Conservation (phyloP, 2,329 filamentous ascomycete genomes). For the Colletotrichum sp. region DNA sequence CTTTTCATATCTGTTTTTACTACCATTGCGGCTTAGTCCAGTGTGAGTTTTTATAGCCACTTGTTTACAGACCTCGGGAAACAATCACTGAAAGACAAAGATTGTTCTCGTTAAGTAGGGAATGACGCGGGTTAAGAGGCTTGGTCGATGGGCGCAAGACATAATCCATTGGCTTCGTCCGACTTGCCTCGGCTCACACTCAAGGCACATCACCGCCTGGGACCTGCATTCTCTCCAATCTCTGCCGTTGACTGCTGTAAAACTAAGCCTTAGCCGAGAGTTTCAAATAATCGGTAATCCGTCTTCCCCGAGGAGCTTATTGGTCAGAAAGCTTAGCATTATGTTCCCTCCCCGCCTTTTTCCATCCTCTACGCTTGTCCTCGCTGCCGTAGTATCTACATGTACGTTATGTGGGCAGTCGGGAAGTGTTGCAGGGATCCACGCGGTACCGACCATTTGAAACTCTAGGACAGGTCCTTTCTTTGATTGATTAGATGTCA, state of each 20-base stretch:
- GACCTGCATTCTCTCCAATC: neutral
- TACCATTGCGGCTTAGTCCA: neutral
- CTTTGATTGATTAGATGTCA: neutral
- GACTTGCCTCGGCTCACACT: neutral
- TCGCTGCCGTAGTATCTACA: neutral
- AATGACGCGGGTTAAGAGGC: neutral
- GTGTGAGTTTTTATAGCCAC: neutral
- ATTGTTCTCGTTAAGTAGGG: accelerated
- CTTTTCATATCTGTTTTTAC: neutral
- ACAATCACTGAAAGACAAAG: neutral
- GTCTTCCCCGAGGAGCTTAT: neutral
- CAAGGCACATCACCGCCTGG: neutral
- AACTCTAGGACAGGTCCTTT: neutral
- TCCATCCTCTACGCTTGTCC: neutral
- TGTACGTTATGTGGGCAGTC: neutral
- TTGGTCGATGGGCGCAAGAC: neutral
- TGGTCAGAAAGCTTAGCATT: neutral
- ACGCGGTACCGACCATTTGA: neutral
- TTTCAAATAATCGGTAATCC: neutral
- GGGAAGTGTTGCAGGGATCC: neutral
- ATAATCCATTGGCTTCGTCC: accelerated
- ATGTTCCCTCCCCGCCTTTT: neutral
- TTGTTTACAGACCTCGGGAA: neutral
- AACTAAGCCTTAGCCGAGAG: neutral
- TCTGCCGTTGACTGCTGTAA: neutral